Base-by-base conservation (phyloP, 768 basidiomycete species). In the Agrocybe pediades region DNA sequence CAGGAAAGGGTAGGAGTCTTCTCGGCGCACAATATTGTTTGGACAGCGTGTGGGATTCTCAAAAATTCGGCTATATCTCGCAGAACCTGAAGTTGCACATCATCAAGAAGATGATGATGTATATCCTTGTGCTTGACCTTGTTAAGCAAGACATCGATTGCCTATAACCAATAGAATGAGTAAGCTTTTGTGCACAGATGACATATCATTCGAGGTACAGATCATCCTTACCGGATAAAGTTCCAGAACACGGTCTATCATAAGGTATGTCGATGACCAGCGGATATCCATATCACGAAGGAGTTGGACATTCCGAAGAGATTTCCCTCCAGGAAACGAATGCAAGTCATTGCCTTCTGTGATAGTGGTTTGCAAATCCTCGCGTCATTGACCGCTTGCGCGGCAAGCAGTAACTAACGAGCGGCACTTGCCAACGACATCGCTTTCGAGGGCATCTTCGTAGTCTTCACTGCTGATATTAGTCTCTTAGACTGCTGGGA, bases 11-110 rank as follows among this genome's bases (percentile, higher is more conserved):
- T 72, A 1, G 70, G 73, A 20, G 70, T 71, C 20, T 64, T 53
- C 51, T 74, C 66, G 6, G 63, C 65, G 5, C 68, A 74, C 3
- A 74, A 57, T 9, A 72, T 59, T 49, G 71, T 66, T 54, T 75
- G 75, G 9, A 62, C 62, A 9, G 33, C 36, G 55, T 72, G 71
- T 11, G 66, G 63, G 23, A 69, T 41, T 29, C 55, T 24, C 15
- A 71, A 56, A 46, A 72, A 58, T 30, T 61, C 41, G 16, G 60
- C 62, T 11, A 74, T 71, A 51, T 74, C 68, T 21, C 48, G 30
- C 15, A 71, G 56, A 39, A 71, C 59, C 23, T 61, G 24, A 33
- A 58, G 39, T 49, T 64, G 25, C n/a, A 46, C 33, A 16, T 20
- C 39, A 20, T 43, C 40, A 39, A 68, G 51, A 33, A 53, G 21